Base-by-base conservation (phyloP, 202 grass and related monocot species). In the Schoenoplectus tabernaemontani region DNA sequence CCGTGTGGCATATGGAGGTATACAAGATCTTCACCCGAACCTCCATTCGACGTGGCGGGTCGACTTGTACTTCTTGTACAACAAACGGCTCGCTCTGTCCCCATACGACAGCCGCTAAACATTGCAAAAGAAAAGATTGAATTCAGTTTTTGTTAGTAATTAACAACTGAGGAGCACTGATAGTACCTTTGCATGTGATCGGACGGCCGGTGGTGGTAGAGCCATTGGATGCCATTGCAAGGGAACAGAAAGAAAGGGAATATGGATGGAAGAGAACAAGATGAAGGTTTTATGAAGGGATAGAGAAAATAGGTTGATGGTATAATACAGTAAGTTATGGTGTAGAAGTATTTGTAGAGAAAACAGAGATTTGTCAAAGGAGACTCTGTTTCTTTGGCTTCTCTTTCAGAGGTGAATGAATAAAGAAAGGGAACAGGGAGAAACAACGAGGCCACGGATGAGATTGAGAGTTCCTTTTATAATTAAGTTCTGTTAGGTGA, bases 1-100 rank as follows among this genome's bases (percentile, higher is more conserved):
- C 95, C 2, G 87, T 94, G 79, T 94, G 95, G 86, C 95, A 98
- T 83, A 98, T 82, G 58, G 95, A 92, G 61, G 91, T 90, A 81
- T 85, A 90, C 86, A 94, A 80, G 43, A 98, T 22, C 81, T 87
- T 92, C 30, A 94, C 4, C 16, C 95, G 95, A 12, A 98, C 95
- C 86, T 98, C 95, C 83, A 86, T 84, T 28, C 63, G 59, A 37
- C 65, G 68, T 32, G 96, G 96, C 24, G 91, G 88, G 81, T 93
- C 86, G 26, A 98, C 91, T 64, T 82, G 61, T 66, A 98, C 88
- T 26, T 92, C 90, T 85, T 98, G 69, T 11, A 98, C 82, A 77
- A 76, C 83, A 24, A 98, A 83, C 46, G 91, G 88, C 77, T 98
- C 91, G 46, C 87, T 83, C 7, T 91, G 82, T 2, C 81, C 82